These are phyloP conservation scores for Stygiomarasmius scandens DNA, from an alignment of 1,284 basidiomycete genomes.

Conservation along the genomic window DNA sequence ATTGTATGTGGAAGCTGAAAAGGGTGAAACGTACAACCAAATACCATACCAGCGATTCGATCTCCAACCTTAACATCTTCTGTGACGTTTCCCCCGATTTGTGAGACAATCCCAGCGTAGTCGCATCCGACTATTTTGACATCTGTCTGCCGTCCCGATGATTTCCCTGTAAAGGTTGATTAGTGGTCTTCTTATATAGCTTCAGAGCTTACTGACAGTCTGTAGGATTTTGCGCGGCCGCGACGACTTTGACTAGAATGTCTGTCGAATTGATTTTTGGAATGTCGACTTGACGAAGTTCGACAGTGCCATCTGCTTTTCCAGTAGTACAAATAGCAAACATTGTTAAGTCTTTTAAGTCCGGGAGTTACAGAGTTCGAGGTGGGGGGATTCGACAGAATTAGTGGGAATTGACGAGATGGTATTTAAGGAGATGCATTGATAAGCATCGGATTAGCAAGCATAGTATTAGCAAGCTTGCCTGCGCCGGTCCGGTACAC, in stretches of 20 bases:
- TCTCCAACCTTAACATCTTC: conserved; percentile 12
- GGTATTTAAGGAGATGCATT: too few species aligned
- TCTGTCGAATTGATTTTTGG: conserved; percentile 12
- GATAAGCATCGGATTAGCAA: too few species aligned
- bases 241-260: conserved; percentile 15
- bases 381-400: too few species aligned
- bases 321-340: conserved; percentile 13
- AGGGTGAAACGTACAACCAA: conserved; percentile 3
- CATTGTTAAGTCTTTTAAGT: conserved; percentile 5
- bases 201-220: conserved; percentile 15
- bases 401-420: too few species aligned
- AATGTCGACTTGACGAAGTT: conserved; percentile 5
- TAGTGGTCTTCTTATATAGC: too few species aligned
- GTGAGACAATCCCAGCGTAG: conserved; percentile 15
- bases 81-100: conserved; percentile 14
- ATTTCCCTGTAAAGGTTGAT: neutral
- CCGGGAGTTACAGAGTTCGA: too few species aligned
- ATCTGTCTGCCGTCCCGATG: neutral
- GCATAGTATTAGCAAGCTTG: too few species aligned
- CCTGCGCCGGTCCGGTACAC: too few species aligned
- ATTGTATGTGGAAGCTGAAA: neutral
- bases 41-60: conserved; percentile 14
- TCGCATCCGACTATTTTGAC: conserved; percentile 11
- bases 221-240: conserved; percentile 17
- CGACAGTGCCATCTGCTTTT: conserved; percentile 2